These are phyloP conservation scores for Pseudocercospora eumusae DNA, from an alignment of 2,329 filamentous ascomycete genomes.

Conservation along the genomic window DNA sequence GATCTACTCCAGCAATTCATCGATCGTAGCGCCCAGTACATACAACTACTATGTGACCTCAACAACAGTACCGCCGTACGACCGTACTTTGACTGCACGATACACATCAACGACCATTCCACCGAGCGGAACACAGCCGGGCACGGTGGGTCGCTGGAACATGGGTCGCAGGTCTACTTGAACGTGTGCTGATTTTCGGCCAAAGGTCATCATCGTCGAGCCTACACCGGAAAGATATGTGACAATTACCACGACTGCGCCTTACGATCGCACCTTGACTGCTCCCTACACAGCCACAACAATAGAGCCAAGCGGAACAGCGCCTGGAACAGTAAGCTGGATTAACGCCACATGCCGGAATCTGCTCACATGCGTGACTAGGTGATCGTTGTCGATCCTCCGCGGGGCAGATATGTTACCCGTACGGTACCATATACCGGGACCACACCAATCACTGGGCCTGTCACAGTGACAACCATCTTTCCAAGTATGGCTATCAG, in stretches of 20 bases:
- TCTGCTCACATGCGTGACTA: neutral
- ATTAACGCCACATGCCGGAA: neutral
- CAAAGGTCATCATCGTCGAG: neutral
- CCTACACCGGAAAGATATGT: neutral
- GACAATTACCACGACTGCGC: neutral
- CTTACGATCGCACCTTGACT: conserved; percentile 1
- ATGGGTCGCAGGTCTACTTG: neutral
- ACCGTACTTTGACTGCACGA: neutral
- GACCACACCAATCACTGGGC: conserved; percentile 4
- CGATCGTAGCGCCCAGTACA: neutral
- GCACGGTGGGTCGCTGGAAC: neutral
- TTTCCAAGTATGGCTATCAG: neutral
- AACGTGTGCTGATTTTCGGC: neutral
- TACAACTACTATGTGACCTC: neutral
- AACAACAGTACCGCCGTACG: neutral
- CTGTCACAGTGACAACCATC: neutral
- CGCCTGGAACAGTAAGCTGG: conserved; percentile 1
- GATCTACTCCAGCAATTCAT: neutral
- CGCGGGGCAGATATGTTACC: neutral
- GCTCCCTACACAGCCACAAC: neutral
- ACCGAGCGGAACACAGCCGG: neutral
- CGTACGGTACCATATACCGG: neutral
- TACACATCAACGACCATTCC: neutral
- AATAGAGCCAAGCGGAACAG: neutral
- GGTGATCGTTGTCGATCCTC: conserved; percentile 3